Percentiles rank a stretch among this genome's conserved stretches.
These are phyloP conservation scores for Coffea humblotiana DNA, from an alignment of 305 asterid genomes.

Conservation along the genomic window DNA sequence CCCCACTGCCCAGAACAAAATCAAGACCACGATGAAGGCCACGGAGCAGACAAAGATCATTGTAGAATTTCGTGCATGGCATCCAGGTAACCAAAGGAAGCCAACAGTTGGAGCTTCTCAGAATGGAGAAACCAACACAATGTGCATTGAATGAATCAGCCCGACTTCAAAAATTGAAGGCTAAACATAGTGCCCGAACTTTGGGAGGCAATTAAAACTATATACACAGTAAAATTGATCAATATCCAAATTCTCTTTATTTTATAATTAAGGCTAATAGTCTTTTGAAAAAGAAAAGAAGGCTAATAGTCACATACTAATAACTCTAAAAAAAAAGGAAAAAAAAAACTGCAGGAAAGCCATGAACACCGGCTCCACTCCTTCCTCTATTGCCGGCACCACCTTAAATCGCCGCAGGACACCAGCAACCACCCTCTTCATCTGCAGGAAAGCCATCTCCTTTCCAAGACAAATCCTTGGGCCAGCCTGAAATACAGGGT, in stretches of 20 bases:
- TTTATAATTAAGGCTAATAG: too few species aligned
- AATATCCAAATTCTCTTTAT: neutral
- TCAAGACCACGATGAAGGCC: too few species aligned
- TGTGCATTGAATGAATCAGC: neutral
- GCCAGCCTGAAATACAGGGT: conserved; percentile 36
- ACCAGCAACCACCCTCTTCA: conserved; percentile 47
- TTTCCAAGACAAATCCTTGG: conserved; percentile 32
- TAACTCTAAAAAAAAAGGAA: too few species aligned
- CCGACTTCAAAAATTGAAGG: neutral
- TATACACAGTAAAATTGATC: neutral
- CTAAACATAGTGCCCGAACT: neutral
- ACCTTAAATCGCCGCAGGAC: conserved; percentile 47
- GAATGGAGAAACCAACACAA: neutral
- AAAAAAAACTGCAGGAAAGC: too few species aligned
- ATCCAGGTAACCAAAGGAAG: too few species aligned
- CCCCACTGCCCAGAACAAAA: too few species aligned
- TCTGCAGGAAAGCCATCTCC: conserved; percentile 32
- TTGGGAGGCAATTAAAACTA: neutral
- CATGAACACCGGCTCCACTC: conserved; percentile 31
- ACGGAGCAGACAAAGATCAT: too few species aligned
- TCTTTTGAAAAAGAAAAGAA: too few species aligned
- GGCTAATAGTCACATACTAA: too few species aligned
- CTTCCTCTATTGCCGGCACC: conserved; percentile 37
- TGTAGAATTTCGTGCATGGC: too few species aligned
- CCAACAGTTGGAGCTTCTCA: too few species aligned